Evolutionary conservation across 768 basidiomycete genomes (phyloP).

Genomic region (Amanita subjunquillea): DNA sequence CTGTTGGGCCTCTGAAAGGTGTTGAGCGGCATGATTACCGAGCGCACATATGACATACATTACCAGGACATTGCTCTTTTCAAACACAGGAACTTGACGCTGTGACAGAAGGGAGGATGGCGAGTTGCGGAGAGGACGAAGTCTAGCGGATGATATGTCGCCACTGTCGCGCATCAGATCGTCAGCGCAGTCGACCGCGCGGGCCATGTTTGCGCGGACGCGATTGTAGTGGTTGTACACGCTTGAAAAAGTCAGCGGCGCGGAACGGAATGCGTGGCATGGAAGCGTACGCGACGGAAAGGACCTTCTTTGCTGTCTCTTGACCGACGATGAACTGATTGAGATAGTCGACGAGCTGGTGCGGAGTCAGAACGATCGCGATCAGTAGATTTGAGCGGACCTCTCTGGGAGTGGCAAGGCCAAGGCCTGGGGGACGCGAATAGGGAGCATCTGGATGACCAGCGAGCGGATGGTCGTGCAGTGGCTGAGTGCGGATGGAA

Average conservation of each 20-base stretch:
- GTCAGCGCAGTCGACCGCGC: conserved; percentile 23
- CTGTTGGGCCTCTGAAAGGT: conserved; percentile 62
- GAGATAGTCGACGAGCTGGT: conserved; percentile 73
- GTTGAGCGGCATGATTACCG: background rate
- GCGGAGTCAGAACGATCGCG: background rate
- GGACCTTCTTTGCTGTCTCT: conserved; percentile 84
- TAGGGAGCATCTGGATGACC: conserved; percentile 21
- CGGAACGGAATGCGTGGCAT: background rate
- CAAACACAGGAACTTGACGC: conserved; percentile 52
- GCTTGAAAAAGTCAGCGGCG: conserved; percentile 25
- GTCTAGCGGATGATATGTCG: conserved; percentile 41
- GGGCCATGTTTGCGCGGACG: conserved; percentile 58
- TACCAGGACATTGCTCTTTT: conserved; percentile 94
- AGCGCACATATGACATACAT: conserved; percentile 41
- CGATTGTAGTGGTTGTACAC: conserved; percentile 96
- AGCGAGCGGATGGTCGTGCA: conserved; percentile 27
- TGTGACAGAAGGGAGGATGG: conserved; percentile 27
- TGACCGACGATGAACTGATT: conserved; percentile 90
- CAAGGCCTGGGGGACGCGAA: conserved; percentile 32
- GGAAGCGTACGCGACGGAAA: conserved; percentile 80
- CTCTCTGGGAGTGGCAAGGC: conserved; percentile 48
- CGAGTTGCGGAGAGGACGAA: conserved; percentile 48
- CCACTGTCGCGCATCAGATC: conserved; percentile 6
- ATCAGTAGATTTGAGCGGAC: conserved; percentile 14
- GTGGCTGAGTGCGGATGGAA: conserved; percentile 46